These are phyloP conservation scores for Cystobasidiaceae sp. DNA, from an alignment of 1,284 basidiomycete genomes.

Conservation along the genomic window DNA sequence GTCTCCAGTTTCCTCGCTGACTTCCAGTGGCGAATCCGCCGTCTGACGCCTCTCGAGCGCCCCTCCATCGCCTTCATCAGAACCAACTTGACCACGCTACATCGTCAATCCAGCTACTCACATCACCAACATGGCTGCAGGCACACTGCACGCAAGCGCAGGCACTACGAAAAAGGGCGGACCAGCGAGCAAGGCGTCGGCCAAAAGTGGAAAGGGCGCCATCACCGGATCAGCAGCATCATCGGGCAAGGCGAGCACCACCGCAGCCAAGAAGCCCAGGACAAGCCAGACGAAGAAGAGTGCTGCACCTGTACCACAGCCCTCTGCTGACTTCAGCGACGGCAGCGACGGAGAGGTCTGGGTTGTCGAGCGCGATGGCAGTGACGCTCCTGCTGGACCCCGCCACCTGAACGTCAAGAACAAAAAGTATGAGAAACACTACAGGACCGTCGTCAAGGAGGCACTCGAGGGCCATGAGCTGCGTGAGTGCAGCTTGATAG, in stretches of 20 bases:
- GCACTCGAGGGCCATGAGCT: slow-evolving; percentile 14
- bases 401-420: slow-evolving; percentile 13
- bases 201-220: slow-evolving; percentile 9
- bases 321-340: neutral
- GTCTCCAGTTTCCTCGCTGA: no score
- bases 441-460: slow-evolving; percentile 6
- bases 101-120: neutral
- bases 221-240: neutral
- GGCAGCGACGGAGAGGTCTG: slow-evolving; percentile 1
- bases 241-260: no score
- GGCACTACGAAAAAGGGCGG: slow-evolving; percentile 14
- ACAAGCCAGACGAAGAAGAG: neutral
- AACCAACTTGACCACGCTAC: neutral
- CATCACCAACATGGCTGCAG: slow-evolving; percentile 3
- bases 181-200: neutral
- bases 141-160: slow-evolving; percentile 2
- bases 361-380: neutral
- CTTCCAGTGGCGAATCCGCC: no score
- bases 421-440: slow-evolving; percentile 23
- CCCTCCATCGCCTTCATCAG: no score
- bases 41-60: no score
- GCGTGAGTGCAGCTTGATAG: slow-evolving; percentile 17
- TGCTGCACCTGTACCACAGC: neutral
- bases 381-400: slow-evolving; percentile 1
- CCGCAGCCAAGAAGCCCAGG: no score